Evolutionary conservation across 2,329 filamentous ascomycete species (phyloP), one percentile per base, ranked within the genome.

Genomic region (Cordyceps pruinosa): DNA sequence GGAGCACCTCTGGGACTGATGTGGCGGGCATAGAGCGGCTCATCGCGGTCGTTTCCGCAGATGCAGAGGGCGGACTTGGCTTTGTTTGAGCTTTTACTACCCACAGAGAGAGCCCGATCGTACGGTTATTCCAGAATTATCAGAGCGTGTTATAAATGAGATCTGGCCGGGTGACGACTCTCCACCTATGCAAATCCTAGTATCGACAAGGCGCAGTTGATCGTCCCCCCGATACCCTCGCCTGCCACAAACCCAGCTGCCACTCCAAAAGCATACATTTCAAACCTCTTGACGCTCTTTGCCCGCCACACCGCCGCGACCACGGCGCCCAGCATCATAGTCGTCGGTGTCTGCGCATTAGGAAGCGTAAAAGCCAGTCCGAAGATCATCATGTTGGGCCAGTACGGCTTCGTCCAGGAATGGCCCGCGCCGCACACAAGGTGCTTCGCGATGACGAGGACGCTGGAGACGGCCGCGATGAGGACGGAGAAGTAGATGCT

Each of bases 311-410:
- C 17, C 12, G 34, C 50, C 13, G 56, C 56, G 17, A 58, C 26
- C 17, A 58, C 6, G 1, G 32, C 48, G 6, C 56, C 56, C 28
- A 58, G 19, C 56, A 58, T 58, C 56, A 58, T 58, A 5, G 56
- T 53, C 5, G 50, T 53, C 4, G 56, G 21, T n/a, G 56, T 58
- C 34, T 58, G 56, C 30, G 56, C 37, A 13, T 52, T 53, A 8
- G 56, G 56, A 5, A 58, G 56, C 41, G 56, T 58, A 34, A 58
- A 54, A 2, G 56, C 56, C 41, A 58, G 26, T 17, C 48, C 56
- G 23, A 58, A 53, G 30, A 58, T 54, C 56, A 54, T 58, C 56
- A 58, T 58, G 49, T 58, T 58, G 17, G 56, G 56, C 56, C 48
- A 53, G 17, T 53, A 47, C 13, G 34, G 25, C 12, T 41, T 47